Percentiles rank a stretch among this genome's conserved stretches.
Conservation (phyloP, 192 early-diverging fungal genomes). For the Backusella macrospora region DNA sequence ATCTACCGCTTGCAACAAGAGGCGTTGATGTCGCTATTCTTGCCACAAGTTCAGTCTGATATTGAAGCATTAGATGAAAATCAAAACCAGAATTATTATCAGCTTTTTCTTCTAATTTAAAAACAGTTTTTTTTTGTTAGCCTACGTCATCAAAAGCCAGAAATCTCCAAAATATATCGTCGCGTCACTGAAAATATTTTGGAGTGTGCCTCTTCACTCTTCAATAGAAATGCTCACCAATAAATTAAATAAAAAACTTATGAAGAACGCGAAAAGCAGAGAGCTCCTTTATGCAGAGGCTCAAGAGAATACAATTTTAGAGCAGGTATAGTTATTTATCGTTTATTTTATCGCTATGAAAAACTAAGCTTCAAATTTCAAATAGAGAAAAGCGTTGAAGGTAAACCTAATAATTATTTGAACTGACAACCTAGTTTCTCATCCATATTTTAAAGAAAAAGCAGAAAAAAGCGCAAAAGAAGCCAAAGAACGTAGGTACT, state of each 20-base stretch:
- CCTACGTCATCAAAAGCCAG: too few species aligned
- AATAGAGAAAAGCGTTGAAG: conserved; percentile 5
- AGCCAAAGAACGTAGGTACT: conserved; percentile 1
- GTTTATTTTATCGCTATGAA: not conserved
- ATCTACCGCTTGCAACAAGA: too few species aligned
- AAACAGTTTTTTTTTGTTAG: too few species aligned
- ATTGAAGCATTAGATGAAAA: too few species aligned
- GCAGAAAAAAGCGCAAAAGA: not conserved
- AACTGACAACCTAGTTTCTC: too few species aligned
- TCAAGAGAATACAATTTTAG: not conserved
- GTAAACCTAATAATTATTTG: conserved; percentile 10
- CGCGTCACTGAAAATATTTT: too few species aligned
- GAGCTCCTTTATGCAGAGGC: conserved; percentile 18
- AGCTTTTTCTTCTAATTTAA: too few species aligned
- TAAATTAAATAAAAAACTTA: conserved; percentile 1
- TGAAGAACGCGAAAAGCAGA: conserved; percentile 1
- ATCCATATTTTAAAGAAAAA: not conserved
- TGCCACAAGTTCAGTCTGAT: too few species aligned
- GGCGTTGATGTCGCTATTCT: too few species aligned
- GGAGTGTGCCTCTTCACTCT: too few species aligned
- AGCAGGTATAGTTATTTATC: conserved; percentile 9
- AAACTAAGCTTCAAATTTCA: not conserved
- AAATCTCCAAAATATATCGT: too few species aligned
- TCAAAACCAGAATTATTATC: too few species aligned
- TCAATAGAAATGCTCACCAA: not conserved